phyloP scores from a whole-genome alignment of 441 rosid genomes.

The Erodium chrysanthum region DNA sequence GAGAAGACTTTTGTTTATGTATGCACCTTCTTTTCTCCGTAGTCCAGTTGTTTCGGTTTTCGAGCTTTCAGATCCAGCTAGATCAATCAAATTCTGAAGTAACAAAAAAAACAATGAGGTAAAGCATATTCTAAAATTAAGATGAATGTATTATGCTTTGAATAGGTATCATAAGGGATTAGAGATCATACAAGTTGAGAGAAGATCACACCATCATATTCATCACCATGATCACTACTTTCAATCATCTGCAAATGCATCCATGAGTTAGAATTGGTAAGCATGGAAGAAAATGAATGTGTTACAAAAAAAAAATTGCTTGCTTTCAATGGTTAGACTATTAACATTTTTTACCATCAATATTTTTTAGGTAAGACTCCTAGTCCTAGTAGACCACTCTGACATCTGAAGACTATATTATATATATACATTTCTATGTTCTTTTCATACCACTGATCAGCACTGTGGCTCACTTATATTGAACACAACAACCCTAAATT shows the following conservation, averaged over 20 bases:
- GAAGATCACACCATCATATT: conserved; percentile 97
- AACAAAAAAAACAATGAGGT: conserved; percentile 9
- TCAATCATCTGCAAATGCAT: conserved; percentile 79
- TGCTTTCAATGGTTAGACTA: background rate
- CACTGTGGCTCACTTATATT: background rate
- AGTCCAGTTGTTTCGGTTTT: conserved; percentile 98
- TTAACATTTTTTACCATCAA: background rate
- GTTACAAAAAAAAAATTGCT: background rate
- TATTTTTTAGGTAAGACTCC: background rate
- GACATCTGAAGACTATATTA: background rate
- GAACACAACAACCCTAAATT: background rate
- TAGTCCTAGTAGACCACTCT: background rate
- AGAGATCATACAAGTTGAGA: conserved; percentile 75
- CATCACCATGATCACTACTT: conserved; percentile 92
- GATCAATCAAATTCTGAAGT: conserved; percentile 87
- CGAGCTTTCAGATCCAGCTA: conserved; percentile 99
- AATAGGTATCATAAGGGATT: conserved; percentile 14
- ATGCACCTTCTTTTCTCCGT: conserved; percentile 97
- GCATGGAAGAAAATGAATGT: background rate
- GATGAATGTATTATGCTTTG: conserved; percentile 12
- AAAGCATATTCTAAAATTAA: conserved; percentile 18
- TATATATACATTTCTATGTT: background rate
- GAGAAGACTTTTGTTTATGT: conserved; percentile 97
- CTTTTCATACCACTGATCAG: background rate
- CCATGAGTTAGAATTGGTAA: conserved; percentile 14